Evolutionary conservation across 176 grass and related monocot species (phyloP).

Genomic region (Zoysia japonica): DNA sequence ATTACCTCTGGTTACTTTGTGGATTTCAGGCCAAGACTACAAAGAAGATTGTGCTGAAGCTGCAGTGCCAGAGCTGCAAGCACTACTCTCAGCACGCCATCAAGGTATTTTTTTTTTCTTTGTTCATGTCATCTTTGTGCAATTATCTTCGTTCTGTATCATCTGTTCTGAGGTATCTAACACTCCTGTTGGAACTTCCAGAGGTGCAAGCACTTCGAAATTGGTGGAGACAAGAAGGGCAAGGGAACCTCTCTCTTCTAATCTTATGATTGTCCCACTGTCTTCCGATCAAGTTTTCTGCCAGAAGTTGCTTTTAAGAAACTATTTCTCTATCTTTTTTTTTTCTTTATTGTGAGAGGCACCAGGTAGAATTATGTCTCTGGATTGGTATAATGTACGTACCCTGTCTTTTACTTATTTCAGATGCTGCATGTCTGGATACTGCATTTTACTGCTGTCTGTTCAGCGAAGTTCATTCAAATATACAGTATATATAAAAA

Average conservation of each 20-base stretch:
- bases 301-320: slow-evolving; percentile 7
- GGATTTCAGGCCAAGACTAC: slow-evolving; percentile 78
- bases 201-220: slow-evolving; percentile 76
- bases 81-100: slow-evolving; percentile 76
- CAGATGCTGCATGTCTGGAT: too few relatives aligned
- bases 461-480: neutral
- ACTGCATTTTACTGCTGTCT: neutral
- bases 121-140: neutral
- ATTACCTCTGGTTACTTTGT: neutral
- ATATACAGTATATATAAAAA: neutral
- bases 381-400: neutral
- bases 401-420: neutral
- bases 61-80: slow-evolving; percentile 92
- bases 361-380: neutral
- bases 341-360: slow-evolving; percentile 3
- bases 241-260: slow-evolving; percentile 72
- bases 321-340: neutral
- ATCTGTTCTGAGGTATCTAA: neutral
- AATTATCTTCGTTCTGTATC: neutral
- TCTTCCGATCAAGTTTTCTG: neutral
- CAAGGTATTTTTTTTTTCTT: slow-evolving; percentile 41
- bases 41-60: slow-evolving; percentile 91
- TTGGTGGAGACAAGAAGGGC: slow-evolving; percentile 77
- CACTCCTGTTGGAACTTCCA: slow-evolving; percentile 13
- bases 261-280: neutral